Percentiles rank a stretch among this genome's conserved stretches.
Evolutionary conservation across 177 flowering plant species (phyloP).

Genomic region (Vitis hybrid): DNA sequence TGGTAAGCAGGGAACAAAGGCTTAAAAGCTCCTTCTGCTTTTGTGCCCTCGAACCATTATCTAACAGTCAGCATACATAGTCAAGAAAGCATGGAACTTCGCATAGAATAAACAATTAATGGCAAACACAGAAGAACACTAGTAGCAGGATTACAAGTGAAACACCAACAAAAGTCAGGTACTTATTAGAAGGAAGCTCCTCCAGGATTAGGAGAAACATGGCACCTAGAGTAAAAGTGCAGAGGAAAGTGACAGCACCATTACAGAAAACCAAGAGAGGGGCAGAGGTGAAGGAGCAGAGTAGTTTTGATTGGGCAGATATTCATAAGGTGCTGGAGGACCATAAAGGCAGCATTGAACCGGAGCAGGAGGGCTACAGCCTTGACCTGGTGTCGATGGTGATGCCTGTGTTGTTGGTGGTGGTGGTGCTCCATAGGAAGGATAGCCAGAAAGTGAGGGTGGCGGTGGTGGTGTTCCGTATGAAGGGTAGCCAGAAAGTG

Average conservation of each 20-base stretch:
- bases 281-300: slow-evolving; percentile 8
- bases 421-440: slow-evolving; percentile 19
- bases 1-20: too few relatives aligned
- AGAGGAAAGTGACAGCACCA: slow-evolving; percentile 4
- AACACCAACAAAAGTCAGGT: not conserved
- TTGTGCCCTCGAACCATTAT: not conserved
- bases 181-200: not conserved
- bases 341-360: slow-evolving; percentile 26
- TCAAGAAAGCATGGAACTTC: too few relatives aligned
- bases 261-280: not conserved
- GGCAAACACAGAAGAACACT: not conserved
- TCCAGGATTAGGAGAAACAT: not conserved
- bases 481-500: slow-evolving; percentile 7
- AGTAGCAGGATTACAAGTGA: not conserved
- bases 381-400: slow-evolving; percentile 8
- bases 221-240: slow-evolving; percentile 11
- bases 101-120: not conserved
- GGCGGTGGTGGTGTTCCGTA: slow-evolving; percentile 17
- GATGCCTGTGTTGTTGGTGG: slow-evolving; percentile 11
- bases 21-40: not conserved
- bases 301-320: slow-evolving; percentile 13
- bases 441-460: slow-evolving; percentile 9
- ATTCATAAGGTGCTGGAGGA: slow-evolving; percentile 25
- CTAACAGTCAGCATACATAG: not conserved
- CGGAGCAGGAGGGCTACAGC: slow-evolving; percentile 24